Evolutionary conservation across 768 basidiomycete genomes (phyloP), one percentile per base, ranked within the genome.

Genomic region (Tulasnella sp.): DNA sequence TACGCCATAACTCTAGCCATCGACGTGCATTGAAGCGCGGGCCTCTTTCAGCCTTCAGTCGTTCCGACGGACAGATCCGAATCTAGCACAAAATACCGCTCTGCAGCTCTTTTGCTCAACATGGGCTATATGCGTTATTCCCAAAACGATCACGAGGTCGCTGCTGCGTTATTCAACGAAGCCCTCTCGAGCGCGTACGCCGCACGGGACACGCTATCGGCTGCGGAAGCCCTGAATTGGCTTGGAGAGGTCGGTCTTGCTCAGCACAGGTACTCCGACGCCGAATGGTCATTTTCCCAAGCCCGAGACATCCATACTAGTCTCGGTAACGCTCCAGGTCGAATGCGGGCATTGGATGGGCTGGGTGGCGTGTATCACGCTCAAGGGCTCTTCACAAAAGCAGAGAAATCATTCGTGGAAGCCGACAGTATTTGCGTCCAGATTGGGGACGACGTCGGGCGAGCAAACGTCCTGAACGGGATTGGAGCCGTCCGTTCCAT

Each of bases 111-210:
- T 31, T 37, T 69, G 12, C 64, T 69, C 64, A 28, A 28, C 16
- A n/a, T 31, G 64, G 64, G 64, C 64, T 69, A 69, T 31, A 37
- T 69, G 28, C 64, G n/a, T 12, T 69, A 69, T 69, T 31, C 64
- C 31, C 64, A 69, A 69, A 31, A 69, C 64, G 34, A 69, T n/a
- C 11, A 69, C 11, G 34, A 69, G 28, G 11, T 31, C n/a, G 64
- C 64, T 5, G 9, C 31, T 37, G n/a, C 64, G 11, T 69, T 69
- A 14, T 69, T 69, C 64, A 37, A 34, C n/a, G 16, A 69, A 12
- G 64, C 64, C 34, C 31, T 69, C 34, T 8, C 64, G 1, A 69
- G 28, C n/a, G 24, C 64, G 3, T 3, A 12, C n/a, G 0, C 1
- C 11, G 14, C 14, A 69, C 14, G 34, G 3, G 64, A 69, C 31